These are phyloP conservation scores for Sporothrix curviconia DNA, from an alignment of 2,329 filamentous ascomycete genomes.

Conservation along the genomic window DNA sequence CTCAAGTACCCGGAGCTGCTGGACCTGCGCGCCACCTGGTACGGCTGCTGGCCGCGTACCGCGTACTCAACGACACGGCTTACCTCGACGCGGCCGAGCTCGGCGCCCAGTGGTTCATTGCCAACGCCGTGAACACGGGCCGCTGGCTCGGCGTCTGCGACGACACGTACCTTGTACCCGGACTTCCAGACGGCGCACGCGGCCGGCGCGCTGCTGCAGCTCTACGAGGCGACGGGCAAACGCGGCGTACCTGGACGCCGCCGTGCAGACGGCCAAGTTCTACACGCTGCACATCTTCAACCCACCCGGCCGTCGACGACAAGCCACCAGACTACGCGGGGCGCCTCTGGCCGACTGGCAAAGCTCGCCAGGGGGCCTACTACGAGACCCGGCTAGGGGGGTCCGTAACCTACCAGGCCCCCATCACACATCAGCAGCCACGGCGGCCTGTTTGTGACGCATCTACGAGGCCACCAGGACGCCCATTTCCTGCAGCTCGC, in stretches of 20 bases:
- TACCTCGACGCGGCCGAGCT: conserved; percentile 13
- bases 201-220: conserved; percentile 13
- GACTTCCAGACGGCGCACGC: conserved; percentile 13
- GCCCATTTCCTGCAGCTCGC: conserved; percentile 13
- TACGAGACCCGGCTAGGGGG: conserved; percentile 17
- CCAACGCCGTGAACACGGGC: conserved; percentile 6
- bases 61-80: conserved; percentile 7
- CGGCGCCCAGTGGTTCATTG: conserved; percentile 14
- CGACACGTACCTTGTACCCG: conserved; percentile 13
- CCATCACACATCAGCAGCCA: conserved; percentile 15
- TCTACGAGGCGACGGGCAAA: conserved; percentile 14
- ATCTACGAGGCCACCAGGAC: conserved; percentile 15
- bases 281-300: conserved; percentile 18
- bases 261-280: conserved; percentile 10
- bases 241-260: conserved; percentile 7
- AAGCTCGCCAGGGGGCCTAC: conserved; percentile 13
- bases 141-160: conserved; percentile 17
- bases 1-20: conserved; percentile 14
- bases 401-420: conserved; percentile 9
- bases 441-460: conserved; percentile 12
- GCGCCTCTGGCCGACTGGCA: conserved; percentile 14
- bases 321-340: background rate
- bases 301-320: conserved; percentile 12
- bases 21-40: conserved; percentile 16
- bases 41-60: conserved; percentile 14